Evolutionary conservation across 2,329 filamentous ascomycete species (phyloP).

Genomic region (Cladophialophora psammophila): DNA sequence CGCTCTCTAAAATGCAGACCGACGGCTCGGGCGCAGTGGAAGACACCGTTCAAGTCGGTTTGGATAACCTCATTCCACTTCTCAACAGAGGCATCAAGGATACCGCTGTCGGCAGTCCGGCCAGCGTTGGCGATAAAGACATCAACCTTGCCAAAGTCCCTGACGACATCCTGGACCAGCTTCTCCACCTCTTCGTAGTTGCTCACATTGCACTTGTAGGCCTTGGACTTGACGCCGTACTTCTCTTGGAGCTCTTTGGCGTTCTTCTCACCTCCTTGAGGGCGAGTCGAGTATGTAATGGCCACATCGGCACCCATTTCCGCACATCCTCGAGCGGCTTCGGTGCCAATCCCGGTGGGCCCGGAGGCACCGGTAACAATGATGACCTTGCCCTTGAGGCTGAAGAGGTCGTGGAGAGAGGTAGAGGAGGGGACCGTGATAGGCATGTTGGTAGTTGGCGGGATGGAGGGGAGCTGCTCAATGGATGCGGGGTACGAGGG

Average conservation of each 20-base stretch:
- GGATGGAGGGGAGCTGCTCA: constrained; percentile 11
- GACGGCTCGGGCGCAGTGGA: constrained; percentile 88
- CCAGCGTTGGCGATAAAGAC: constrained; percentile 75
- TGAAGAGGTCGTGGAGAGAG: constrained; percentile 52
- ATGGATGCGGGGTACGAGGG: constrained; percentile 10
- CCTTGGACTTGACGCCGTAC: constrained; percentile 71
- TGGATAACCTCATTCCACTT: constrained; percentile 80
- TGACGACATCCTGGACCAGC: constrained; percentile 66
- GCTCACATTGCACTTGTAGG: constrained; percentile 70
- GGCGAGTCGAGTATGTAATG: constrained; percentile 71
- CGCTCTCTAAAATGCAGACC: constrained; percentile 77
- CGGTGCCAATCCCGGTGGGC: constrained; percentile 67
- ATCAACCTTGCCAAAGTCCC: constrained; percentile 75
- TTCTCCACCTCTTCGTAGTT: constrained; percentile 64
- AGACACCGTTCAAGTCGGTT: constrained; percentile 84
- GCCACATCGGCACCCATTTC: constrained; percentile 70
- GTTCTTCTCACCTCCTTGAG: constrained; percentile 70
- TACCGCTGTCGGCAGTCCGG: constrained; percentile 71
- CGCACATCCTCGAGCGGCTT: constrained; percentile 69
- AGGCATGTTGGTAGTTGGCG: constrained; percentile 36
- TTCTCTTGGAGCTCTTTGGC: constrained; percentile 65
- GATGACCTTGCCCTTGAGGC: constrained; percentile 57
- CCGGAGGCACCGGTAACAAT: constrained; percentile 61
- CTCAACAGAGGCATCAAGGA: constrained; percentile 73
- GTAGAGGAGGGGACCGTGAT: constrained; percentile 36